A percentile compares a stretch with the other conserved stretches of the same genome.
phyloP scores from a whole-genome alignment of 768 basidiomycete species.

The Trametes coccinea region DNA sequence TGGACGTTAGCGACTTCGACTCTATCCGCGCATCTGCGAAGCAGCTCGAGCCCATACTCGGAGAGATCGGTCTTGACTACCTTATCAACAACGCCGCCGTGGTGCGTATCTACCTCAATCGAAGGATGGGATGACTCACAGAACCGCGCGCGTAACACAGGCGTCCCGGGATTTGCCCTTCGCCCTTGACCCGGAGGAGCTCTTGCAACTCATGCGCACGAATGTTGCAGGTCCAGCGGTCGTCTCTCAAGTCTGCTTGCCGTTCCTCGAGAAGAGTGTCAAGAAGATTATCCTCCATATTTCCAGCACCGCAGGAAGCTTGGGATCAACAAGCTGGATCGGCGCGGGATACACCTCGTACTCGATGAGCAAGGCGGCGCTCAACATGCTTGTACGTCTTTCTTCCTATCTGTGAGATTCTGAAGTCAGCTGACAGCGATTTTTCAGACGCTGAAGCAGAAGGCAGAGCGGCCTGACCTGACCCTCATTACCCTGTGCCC shows the following conservation, averaged over 20 bases:
- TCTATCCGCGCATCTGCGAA: conserved; percentile 30
- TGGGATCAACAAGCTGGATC: conserved; percentile 30
- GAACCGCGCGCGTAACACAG: neutral
- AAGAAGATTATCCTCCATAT: conserved; percentile 38
- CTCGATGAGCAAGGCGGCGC: conserved; percentile 38
- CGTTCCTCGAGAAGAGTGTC: conserved; percentile 34
- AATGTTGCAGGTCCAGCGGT: conserved; percentile 41
- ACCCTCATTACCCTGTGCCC: conserved; percentile 30
- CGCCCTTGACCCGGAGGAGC: conserved; percentile 26
- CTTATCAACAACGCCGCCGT: conserved; percentile 42
- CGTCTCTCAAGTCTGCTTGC: conserved; percentile 35
- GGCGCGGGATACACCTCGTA: conserved; percentile 29
- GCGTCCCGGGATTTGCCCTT: conserved; percentile 31
- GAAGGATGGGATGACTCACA: neutral
- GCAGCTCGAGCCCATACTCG: conserved; percentile 31
- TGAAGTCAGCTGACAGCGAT: neutral
- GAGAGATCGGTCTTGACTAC: conserved; percentile 37
- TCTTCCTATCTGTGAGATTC: neutral
- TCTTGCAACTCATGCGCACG: conserved; percentile 29
- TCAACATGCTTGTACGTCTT: conserved; percentile 42
- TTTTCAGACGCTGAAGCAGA: conserved; percentile 8
- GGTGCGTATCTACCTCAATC: conserved; percentile 23
- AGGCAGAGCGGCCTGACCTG: conserved; percentile 35
- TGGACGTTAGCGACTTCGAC: conserved; percentile 32
- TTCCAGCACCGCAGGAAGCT: conserved; percentile 34